A percentile compares a stretch with the other conserved stretches of the same genome.
Evolutionary conservation across 2,329 filamentous ascomycete genomes (phyloP).

Genomic region (Sporothrix schenckii): DNA sequence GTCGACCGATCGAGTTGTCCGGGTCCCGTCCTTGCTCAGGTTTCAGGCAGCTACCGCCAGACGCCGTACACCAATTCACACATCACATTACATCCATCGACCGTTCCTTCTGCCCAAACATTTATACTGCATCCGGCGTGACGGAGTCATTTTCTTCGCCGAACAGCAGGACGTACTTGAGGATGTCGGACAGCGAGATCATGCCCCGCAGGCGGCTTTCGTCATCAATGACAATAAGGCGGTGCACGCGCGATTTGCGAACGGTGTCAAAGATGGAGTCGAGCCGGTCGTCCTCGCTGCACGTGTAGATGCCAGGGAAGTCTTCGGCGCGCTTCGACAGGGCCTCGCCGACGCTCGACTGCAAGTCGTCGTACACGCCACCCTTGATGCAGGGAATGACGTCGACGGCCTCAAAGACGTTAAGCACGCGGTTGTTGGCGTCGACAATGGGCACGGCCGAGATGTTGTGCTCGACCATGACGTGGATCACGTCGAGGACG

Average conservation of each 20-base stretch:
- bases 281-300: slow-evolving; percentile 84
- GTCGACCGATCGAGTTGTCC: not conserved
- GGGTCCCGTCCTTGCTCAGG: not conserved
- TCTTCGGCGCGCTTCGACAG: slow-evolving; percentile 84
- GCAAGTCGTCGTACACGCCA: slow-evolving; percentile 87
- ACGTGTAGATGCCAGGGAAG: slow-evolving; percentile 96
- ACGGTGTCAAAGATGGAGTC: slow-evolving; percentile 97
- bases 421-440: slow-evolving; percentile 73
- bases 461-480: slow-evolving; percentile 90
- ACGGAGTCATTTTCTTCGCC: slow-evolving; percentile 63
- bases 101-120: not conserved
- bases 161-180: slow-evolving; percentile 88
- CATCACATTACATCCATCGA: not conserved
- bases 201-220: slow-evolving; percentile 83
- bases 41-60: slow-evolving; percentile 3
- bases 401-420: slow-evolving; percentile 97
- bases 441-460: slow-evolving; percentile 94
- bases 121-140: slow-evolving; percentile 26
- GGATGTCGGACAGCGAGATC: slow-evolving; percentile 91
- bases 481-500: slow-evolving; percentile 91
- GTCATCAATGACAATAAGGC: slow-evolving; percentile 90
- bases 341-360: slow-evolving; percentile 83
- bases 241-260: slow-evolving; percentile 89
- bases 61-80: not conserved
- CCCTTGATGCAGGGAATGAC: slow-evolving; percentile 96